Evolutionary conservation across 2,329 filamentous ascomycete species (phyloP), one percentile per base, ranked within the genome.

Genomic region (Fusarium sp.): DNA sequence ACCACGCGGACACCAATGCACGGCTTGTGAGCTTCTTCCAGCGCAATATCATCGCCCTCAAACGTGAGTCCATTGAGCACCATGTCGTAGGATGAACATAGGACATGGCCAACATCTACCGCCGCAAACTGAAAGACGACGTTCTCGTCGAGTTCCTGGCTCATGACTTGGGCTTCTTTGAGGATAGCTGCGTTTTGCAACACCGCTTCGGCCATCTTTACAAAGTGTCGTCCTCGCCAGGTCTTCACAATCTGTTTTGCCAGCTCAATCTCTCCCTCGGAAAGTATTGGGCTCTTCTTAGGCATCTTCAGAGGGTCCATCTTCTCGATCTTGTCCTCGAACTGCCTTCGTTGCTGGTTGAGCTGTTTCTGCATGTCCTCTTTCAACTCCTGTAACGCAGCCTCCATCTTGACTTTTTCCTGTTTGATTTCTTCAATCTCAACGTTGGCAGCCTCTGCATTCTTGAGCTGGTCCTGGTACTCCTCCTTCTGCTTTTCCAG

Each of bases 131-230:
- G 96, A 78, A 99, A 98, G 20, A 95, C 91, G 10, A 98, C 92
- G 69, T 90, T 90, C 78, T 98, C 96, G 72, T 96, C 93, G 83
- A 99, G 92, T 74, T 97, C 93, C 73, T 97, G 95, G 82, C 95
- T 97, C 93, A 99, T 96, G 64, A 99, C 91, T 77, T 99, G 96
- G 2, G 96, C 96, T 80, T 99, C 96, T 78, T 99, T 99, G 61
- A 99, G 81, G 28, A 91, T 88, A 9, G 93, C 90, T 4, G 95
- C 95, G 77, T 97, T 91, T 76, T 97, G 94, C 45, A 99, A 84
- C 28, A 98, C 91, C 3, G 91, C 89, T 79, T 98, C 96, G 5
- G 95, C 95, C 93, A 99, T 97, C 57, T 91, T 91, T 60, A 99
- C 94, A 74, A 95, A 98, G 75, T 93, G 92, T 31, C 93, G 90